Base-by-base conservation (phyloP, 257 asterid species). In the Coffea eugenioides region DNA sequence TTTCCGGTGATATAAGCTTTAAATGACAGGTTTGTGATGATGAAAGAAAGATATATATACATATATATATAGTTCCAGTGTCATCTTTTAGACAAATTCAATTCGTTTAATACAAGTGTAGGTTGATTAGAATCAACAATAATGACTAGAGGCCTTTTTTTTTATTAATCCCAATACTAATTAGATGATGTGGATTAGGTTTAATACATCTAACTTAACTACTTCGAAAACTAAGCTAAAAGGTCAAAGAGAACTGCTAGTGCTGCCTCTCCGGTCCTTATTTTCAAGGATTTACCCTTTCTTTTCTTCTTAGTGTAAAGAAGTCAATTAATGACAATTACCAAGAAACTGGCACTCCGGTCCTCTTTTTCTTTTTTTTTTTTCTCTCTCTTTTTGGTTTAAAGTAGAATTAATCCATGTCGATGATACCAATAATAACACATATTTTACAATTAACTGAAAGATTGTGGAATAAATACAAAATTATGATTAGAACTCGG, bases 11-110 rank as follows among this genome's bases (percentile, higher is more conserved):
- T 65, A 41, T 27, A 10, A 2, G 41, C 45, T 13, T 23, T 34
- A 52, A 73, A 51, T 73, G 27, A 3, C 49, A 73, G 65, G 51
- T 36, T 41, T 39, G 21, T 74, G 78, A 21, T 75, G 79, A 75
- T 59, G 43, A 39, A 75, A 75, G 27, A 36, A 23, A 3, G 70
- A 64, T n/a, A 45, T 46, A 3, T 9, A 16, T 15, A 4, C 7
- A 1, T 8, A n/a, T 18, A 56, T 34, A 41, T 27, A 31, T 31
- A 31, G 34, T 52, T 73, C 59, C 1, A 43, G 8, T 23, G 59
- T 12, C 71, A 31, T 66, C 14, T 27, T 27, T 65, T 27, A 66
- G 71, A 31, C 71, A 66, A 31, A 66, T 66, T 66, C 23, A 65
- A 65, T 65, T 65, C 6, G 48, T 67, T 65, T 65, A 65, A 65